Conservation (phyloP, 2,329 filamentous ascomycete genomes). For the Ustulina deusta region DNA sequence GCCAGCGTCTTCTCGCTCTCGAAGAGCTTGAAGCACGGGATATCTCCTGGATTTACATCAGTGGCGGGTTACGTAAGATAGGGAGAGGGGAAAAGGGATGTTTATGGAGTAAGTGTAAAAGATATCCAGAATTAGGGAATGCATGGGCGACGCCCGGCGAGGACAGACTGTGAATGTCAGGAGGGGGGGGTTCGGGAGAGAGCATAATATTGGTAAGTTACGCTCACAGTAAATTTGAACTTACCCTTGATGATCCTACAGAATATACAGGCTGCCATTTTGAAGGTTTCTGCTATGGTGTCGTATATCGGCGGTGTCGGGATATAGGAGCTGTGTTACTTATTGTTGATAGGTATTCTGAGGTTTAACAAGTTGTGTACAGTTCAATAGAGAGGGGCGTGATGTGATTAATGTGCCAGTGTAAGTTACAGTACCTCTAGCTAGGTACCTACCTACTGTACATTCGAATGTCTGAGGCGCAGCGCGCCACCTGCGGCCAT, state of each 20-base stretch:
- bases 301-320: conserved; percentile 22
- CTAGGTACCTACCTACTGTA: too few species aligned
- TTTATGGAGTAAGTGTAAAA: conserved; percentile 2
- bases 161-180: not conserved
- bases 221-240: conserved; percentile 25
- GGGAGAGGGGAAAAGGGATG: not conserved
- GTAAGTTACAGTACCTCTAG: too few species aligned
- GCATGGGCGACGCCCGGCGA: not conserved
- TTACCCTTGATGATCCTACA: conserved; percentile 97
- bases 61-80: not conserved
- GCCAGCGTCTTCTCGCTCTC: conserved; percentile 94
- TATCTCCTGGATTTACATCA: conserved; percentile 74
- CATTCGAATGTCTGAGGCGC: not conserved
- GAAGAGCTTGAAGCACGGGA: conserved; percentile 95
- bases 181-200: not conserved
- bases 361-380: not conserved
- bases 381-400: conserved; percentile 24
- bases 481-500: not conserved
- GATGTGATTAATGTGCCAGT: too few species aligned
- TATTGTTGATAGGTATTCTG: not conserved
- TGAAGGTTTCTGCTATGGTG: conserved; percentile 47
- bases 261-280: conserved; percentile 86
- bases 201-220: not conserved
- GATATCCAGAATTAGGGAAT: not conserved
- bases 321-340: conserved; percentile 10